phyloP scores from a whole-genome alignment of 192 early-diverging fungal genomes.

The Umbelopsis sp. region DNA sequence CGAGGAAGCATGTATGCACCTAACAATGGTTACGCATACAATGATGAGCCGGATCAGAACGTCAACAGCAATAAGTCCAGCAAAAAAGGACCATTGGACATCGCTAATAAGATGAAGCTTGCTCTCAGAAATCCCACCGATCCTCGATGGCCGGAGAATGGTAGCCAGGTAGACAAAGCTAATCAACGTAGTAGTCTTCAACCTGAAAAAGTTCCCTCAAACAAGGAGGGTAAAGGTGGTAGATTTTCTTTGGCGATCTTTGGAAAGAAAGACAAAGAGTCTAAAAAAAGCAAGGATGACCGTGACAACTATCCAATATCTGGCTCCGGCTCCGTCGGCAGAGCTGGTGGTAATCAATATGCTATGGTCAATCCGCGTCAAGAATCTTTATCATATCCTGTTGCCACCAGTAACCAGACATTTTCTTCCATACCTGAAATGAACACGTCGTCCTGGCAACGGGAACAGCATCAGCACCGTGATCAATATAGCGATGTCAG shows the following conservation, averaged over 20 bases:
- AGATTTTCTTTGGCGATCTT: slow-evolving; percentile 22
- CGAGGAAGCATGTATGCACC: background rate
- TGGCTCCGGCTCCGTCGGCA: background rate
- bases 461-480: background rate
- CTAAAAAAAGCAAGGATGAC: slow-evolving; percentile 16
- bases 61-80: background rate
- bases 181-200: slow-evolving; percentile 1
- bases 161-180: background rate
- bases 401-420: background rate
- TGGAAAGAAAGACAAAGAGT: slow-evolving; percentile 28
- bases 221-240: slow-evolving; percentile 10
- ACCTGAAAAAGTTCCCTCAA: background rate
- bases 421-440: background rate
- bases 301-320: background rate
- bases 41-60: background rate
- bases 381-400: background rate
- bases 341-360: background rate
- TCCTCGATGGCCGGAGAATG: background rate
- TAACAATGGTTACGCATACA: background rate
- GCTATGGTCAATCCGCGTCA: background rate
- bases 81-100: slow-evolving; percentile 8
- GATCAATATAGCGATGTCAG: background rate
- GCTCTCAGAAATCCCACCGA: background rate
- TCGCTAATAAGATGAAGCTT: slow-evolving; percentile 5
- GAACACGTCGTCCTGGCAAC: background rate